These are phyloP conservation scores for Pestalotiopsis sp. DNA, from an alignment of 2,329 filamentous ascomycete genomes.

Conservation along the genomic window DNA sequence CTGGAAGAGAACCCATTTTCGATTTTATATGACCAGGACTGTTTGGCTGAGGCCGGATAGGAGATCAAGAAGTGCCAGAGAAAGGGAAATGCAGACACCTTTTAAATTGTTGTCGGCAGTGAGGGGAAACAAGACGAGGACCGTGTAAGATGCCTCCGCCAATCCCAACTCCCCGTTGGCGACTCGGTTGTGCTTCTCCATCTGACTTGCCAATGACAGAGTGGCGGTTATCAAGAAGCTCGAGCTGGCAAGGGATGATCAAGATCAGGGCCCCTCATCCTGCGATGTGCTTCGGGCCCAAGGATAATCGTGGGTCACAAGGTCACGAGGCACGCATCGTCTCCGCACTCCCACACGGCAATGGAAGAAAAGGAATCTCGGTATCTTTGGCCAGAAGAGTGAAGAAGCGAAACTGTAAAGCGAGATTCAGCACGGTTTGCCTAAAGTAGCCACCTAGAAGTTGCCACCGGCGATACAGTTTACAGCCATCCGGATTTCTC, in stretches of 20 bases:
- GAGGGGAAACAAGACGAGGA: background rate
- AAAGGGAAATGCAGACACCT: background rate
- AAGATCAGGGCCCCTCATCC: background rate
- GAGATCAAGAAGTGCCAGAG: background rate
- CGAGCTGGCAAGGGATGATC: background rate
- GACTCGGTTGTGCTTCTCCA: background rate
- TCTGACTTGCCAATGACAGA: background rate
- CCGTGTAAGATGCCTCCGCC: background rate
- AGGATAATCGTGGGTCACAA: background rate
- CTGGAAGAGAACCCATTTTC: slow-evolving; percentile 55
- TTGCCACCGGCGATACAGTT: too few relatives aligned
- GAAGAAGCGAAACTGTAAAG: background rate
- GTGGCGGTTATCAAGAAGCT: background rate
- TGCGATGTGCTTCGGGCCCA: background rate
- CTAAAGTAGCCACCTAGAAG: background rate
- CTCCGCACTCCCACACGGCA: background rate
- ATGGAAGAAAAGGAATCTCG: background rate
- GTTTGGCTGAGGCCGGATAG: background rate
- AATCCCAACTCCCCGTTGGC: background rate
- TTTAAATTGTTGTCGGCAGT: background rate
- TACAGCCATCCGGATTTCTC: too few relatives aligned
- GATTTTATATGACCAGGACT: background rate
- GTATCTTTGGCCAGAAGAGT: background rate
- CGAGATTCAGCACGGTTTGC: background rate
- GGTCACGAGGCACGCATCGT: background rate